Evolutionary conservation across 2,329 filamentous ascomycete species (phyloP), one percentile per base, ranked within the genome.

Genomic region (Fusarium compactum): DNA sequence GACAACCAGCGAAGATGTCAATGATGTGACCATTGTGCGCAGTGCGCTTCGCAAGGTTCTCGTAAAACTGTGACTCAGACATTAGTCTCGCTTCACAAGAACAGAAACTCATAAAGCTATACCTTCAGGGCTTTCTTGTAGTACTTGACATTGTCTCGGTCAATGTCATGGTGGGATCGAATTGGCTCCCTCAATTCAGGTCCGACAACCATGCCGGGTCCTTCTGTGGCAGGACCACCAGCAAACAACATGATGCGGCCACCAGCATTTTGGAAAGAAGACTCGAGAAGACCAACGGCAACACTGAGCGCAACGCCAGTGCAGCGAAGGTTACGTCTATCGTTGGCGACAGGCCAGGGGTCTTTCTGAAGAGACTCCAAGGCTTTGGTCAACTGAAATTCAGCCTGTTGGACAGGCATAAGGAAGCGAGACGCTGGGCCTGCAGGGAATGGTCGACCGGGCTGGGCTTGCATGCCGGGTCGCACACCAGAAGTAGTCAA

Each of bases 81-180:
- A 65, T 84, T 62, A 82, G 78, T 30, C 55, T 11, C 7, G 44
- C 18, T 6, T n/a, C 16, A 27, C 12, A 22, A 22, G 20, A 38
- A 24, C 20, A n/a, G 34, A 12, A 14, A 20, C 5, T 6, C 9
- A 15, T 32, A 22, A 16, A 38, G 18, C 85, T 15, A 62, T 80
- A 94, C 92, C 89, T 98, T 99, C 53, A 98, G 83, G 24, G 96
- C 96, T 84, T 99, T 99, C 87, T 99, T 99, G 84, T 97, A 98
- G 83, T 98, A 98, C 82, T 99, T 99, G 84, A 97, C 97, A 80
- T 98, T 98, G 81, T 99, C 96, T 62, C 95, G 90, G 79, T 99
- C 96, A 80, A 99, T 99, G 77, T 99, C 96, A 82, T 99, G 96
- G 82, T 99, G 96, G 44, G 95, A 98, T 78, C 96, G 92, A 72